phyloP scores from a whole-genome alignment of 225 moss, liverwort and hornwort genomes.

The Bryoerythrophyllum caledonicum region DNA sequence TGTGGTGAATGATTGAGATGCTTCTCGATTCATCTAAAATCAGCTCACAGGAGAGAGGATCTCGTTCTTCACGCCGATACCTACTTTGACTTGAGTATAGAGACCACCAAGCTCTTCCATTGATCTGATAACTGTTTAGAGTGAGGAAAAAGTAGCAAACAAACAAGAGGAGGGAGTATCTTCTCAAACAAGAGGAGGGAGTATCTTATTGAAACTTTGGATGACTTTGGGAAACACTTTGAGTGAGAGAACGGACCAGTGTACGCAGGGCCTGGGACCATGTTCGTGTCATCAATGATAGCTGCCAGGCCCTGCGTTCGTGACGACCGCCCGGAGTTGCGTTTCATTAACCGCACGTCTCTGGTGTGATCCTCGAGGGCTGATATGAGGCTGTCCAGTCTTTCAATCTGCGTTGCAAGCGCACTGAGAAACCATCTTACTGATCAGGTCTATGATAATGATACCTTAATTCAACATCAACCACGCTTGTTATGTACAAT shows the following conservation, averaged over 20 bases:
- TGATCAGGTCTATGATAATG: not conserved
- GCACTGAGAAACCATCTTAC: constrained; percentile 44
- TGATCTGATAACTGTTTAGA: too few species aligned
- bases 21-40: too few species aligned
- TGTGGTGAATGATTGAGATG: not conserved
- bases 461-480: too few species aligned
- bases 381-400: constrained; percentile 63
- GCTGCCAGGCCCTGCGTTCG: constrained; percentile 19
- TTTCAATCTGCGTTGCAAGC: constrained; percentile 74
- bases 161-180: too few species aligned
- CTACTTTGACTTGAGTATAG: too few species aligned
- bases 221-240: too few species aligned
- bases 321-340: constrained; percentile 20
- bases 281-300: constrained; percentile 20
- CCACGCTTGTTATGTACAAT: not conserved
- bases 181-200: too few species aligned
- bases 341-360: constrained; percentile 54
- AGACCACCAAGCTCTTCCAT: too few species aligned
- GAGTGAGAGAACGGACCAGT: constrained; percentile 21
- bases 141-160: too few species aligned
- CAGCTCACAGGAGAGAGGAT: too few species aligned
- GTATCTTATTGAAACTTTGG: too few species aligned
- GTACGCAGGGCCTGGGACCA: constrained; percentile 9
- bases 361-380: constrained; percentile 61
- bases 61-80: too few species aligned